Evolutionary conservation across 1,284 basidiomycete genomes (phyloP).

Genomic region (Melampsora americana): DNA sequence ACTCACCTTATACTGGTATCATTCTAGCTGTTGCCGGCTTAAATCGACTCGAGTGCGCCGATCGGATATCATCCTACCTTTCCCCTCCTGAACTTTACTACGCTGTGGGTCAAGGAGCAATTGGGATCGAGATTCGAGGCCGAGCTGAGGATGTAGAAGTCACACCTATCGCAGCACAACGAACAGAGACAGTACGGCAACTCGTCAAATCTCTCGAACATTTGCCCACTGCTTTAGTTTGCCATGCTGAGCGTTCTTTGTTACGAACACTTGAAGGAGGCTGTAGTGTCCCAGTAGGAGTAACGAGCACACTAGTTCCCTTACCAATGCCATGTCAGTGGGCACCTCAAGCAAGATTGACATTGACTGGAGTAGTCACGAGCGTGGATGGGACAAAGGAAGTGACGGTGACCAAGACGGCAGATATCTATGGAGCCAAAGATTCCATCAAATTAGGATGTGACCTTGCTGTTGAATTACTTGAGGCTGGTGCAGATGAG

Average conservation of each 20-base stretch:
- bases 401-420: constrained; percentile 65
- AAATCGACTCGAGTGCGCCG: constrained; percentile 65
- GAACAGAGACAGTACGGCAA: constrained; percentile 58
- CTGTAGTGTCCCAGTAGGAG: constrained; percentile 95
- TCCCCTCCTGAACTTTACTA: constrained; percentile 72
- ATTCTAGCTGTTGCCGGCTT: constrained; percentile 93
- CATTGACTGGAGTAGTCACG: constrained; percentile 74
- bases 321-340: constrained; percentile 47
- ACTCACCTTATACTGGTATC: constrained; percentile 79
- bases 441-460: constrained; percentile 70
- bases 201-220: constrained; percentile 70
- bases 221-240: constrained; percentile 70
- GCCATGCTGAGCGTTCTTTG: constrained; percentile 79
- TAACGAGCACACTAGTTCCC: constrained; percentile 58
- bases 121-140: constrained; percentile 79
- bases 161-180: not conserved
- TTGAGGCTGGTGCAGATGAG: constrained; percentile 67
- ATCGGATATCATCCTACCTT: constrained; percentile 76
- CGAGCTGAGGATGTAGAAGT: constrained; percentile 56
- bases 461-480: constrained; percentile 64
- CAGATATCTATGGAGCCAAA: constrained; percentile 60
- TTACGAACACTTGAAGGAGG: constrained; percentile 87
- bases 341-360: constrained; percentile 58
- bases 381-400: constrained; percentile 68
- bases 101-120: constrained; percentile 90